Evolutionary conservation across 805 yeast species (phyloP), one percentile per base, ranked within the genome.

Genomic region (Cyberlindnera mycetangii): DNA sequence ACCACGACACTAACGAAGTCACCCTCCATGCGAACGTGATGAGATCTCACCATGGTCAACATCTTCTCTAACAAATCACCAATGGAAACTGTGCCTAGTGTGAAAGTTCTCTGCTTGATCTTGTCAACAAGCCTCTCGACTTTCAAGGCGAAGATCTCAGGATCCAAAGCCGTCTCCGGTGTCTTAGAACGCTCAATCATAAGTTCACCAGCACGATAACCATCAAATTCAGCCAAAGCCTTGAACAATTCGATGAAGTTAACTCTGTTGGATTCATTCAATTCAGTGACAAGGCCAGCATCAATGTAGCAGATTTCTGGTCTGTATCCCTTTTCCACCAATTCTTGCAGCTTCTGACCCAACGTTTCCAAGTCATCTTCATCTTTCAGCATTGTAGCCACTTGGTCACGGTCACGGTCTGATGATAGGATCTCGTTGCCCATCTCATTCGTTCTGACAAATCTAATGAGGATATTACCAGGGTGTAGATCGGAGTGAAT

Each of bases 401-500:
- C 60, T 8, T 45, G 42, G 42, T 61, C 60, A 6, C 59, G 48
- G 20, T 54, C 48, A 11, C 24, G 11, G n/a, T 43, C 48, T 4
- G 44, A 39, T 1, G 68, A 59, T 8, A 55, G 39, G 2, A 60
- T 51, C 39, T 61, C 58, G 2, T 63, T 61, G 12, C 55, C 61
- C 19, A 61, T 44, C 24, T 56, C 64, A 48, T 67, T 62, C 2
- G 68, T 74, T 53, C 79, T 79, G 53, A 82, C 73, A 55, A 86
- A 81, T 38, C 88, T 68, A 8, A 88, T 77, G 71, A 89, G 78
- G 59, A 93, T 87, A 62, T 93, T 93, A 4, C 99, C 99, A 0
- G 99, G 97, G 55, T 93, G 99, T 47, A 93, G 71, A 67, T 93
- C 99, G 0, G 98, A 92, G 63, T 93, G 99, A 35, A 90, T 88